These are phyloP conservation scores for Alternaria arbusti DNA, from an alignment of 2,329 filamentous ascomycete species.

Conservation along the genomic window DNA sequence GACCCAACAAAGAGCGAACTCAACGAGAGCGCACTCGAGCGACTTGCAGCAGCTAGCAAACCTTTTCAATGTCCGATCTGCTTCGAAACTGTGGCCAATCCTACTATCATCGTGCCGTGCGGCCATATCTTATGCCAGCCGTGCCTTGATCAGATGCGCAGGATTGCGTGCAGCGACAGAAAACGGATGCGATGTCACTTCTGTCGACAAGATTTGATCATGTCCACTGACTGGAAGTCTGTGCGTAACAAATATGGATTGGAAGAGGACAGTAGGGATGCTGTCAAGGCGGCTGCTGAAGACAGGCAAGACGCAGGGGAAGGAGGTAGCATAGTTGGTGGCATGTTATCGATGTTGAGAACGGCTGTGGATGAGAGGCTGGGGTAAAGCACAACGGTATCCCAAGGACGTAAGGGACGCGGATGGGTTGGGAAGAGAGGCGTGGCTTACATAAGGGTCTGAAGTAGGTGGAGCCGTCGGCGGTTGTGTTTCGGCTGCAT, in stretches of 20 bases:
- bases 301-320: background rate
- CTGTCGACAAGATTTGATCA: background rate
- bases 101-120: background rate
- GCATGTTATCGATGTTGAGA: background rate
- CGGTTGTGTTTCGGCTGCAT: conserved; percentile 12
- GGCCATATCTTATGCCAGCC: background rate
- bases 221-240: background rate
- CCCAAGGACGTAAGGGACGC: background rate
- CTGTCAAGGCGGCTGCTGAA: background rate
- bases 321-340: background rate
- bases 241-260: background rate
- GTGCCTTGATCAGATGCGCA: background rate
- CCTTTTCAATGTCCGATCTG: background rate
- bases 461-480: conserved; percentile 6
- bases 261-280: background rate
- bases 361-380: background rate
- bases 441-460: conserved; percentile 4
- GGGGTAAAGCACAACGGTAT: background rate
- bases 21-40: background rate
- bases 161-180: background rate
- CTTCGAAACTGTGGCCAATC: background rate
- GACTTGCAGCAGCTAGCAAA: background rate
- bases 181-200: background rate
- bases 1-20: background rate
- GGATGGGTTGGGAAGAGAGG: background rate